phyloP scores from a whole-genome alignment of 2,329 filamentous ascomycete genomes.

The Calonectria montana region DNA sequence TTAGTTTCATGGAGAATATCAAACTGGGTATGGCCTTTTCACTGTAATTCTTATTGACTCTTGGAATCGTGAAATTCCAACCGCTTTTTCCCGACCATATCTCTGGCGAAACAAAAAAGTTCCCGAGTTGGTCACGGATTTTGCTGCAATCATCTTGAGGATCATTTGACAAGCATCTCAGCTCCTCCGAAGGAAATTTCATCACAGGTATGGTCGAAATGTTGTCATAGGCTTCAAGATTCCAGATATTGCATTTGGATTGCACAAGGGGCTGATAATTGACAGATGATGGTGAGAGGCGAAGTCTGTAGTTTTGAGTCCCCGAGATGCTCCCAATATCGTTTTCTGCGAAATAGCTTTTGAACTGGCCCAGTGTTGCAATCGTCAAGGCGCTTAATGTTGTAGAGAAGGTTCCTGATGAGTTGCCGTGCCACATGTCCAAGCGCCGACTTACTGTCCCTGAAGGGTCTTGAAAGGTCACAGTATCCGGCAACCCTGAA shows the following conservation, averaged over 20 bases:
- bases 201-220: neutral
- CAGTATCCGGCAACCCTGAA: neutral
- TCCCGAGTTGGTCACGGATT: too few relatives aligned
- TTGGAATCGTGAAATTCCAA: too few relatives aligned
- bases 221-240: neutral
- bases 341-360: neutral
- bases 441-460: neutral
- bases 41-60: too few relatives aligned
- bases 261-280: constrained; percentile 2
- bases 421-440: neutral
- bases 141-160: too few relatives aligned
- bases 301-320: neutral
- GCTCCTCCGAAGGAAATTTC: neutral
- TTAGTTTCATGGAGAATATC: too few relatives aligned
- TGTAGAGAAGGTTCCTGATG: neutral
- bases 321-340: neutral
- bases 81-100: too few relatives aligned
- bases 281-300: neutral
- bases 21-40: too few relatives aligned
- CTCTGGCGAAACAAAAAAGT: too few relatives aligned
- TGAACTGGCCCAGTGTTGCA: neutral
- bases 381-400: neutral
- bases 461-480: constrained; percentile 3
- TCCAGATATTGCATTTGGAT: constrained; percentile 9
- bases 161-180: constrained; percentile 7